Base-by-base conservation (phyloP, 257 asterid species). In the Linaria vulgaris region DNA sequence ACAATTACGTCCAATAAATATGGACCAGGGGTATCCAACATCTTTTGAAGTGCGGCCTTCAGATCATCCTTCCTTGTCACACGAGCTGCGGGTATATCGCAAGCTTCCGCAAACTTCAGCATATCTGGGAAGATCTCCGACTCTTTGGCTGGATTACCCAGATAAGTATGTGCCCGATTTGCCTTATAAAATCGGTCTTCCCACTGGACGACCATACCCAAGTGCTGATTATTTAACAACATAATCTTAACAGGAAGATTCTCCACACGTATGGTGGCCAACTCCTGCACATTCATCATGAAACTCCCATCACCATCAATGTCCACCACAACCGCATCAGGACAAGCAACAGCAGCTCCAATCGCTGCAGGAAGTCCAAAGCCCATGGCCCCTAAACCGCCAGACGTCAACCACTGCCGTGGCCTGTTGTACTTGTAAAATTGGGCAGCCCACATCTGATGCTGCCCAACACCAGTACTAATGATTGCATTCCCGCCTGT, bases 391-490 rank as follows among this genome's bases (percentile, higher is more conserved):
- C 97, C 95, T 22, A 88, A 63, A 21, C 96, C 96, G 39, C 91
- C 82, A 0, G 96, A 90, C 1, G 96, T 85, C 81, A 88, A 55
- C 90, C 87, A 90, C 34, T 87, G 95, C 0, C 90, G 72, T 0
- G 96, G 89, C 44, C 72, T 80, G 46, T 88, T 88, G 67, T 88
- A 90, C 71, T 85, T 90, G 63, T 85, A 87, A 45, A 75, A 82
- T 56, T 88, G 97, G 0, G 97, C 97, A 16, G 96, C 79, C 96
- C 97, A 90, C 95, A 90, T 90, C 56, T 83, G 97, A 59, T 90
- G 97, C 68, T 90, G 97, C 55, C 97, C 97, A 4, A 88, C 96
- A 9, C 96, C 96, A 1, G 88, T 87, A 59, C 82, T 83, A 10
- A 87, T 71, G 61, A 90, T 83, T 3, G 94, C 96, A 3, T 82